Conservation (phyloP, 1,284 basidiomycete genomes). For the Pterulicium gracile region DNA sequence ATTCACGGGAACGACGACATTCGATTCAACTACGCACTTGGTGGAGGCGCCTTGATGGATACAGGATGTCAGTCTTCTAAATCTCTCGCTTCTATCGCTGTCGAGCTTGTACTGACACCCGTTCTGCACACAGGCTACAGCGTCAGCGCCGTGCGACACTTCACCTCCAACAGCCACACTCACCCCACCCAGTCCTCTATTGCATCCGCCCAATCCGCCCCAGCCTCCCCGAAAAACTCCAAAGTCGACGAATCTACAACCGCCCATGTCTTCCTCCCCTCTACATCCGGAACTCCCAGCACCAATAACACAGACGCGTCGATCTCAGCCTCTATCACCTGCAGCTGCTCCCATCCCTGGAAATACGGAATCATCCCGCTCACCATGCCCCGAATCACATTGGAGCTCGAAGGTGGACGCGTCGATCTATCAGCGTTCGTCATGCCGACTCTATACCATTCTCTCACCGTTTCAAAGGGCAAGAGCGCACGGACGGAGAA, state of each 20-base stretch:
- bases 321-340: constrained; percentile 22
- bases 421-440: constrained; percentile 29
- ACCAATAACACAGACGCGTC: too few species aligned
- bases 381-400: constrained; percentile 15
- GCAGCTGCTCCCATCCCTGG: constrained; percentile 22
- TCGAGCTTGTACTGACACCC: neutral
- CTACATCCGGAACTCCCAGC: constrained; percentile 24
- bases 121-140: constrained; percentile 38
- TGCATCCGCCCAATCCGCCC: constrained; percentile 12
- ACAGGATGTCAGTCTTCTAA: constrained; percentile 49
- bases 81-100: too few species aligned
- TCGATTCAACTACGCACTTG: constrained; percentile 44
- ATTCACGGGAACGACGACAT: constrained; percentile 34
- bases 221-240: too few species aligned
- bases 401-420: constrained; percentile 27
- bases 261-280: too few species aligned
- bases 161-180: constrained; percentile 1
- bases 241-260: constrained; percentile 27
- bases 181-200: neutral
- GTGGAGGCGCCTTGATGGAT: constrained; percentile 62
- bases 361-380: constrained; percentile 25
- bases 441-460: constrained; percentile 31
- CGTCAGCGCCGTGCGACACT: constrained; percentile 29
- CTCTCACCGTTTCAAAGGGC: constrained; percentile 26
- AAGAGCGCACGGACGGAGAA: constrained; percentile 27